phyloP scores from a whole-genome alignment of 2,329 filamentous ascomycete genomes.

The Alternaria tenuissima region DNA sequence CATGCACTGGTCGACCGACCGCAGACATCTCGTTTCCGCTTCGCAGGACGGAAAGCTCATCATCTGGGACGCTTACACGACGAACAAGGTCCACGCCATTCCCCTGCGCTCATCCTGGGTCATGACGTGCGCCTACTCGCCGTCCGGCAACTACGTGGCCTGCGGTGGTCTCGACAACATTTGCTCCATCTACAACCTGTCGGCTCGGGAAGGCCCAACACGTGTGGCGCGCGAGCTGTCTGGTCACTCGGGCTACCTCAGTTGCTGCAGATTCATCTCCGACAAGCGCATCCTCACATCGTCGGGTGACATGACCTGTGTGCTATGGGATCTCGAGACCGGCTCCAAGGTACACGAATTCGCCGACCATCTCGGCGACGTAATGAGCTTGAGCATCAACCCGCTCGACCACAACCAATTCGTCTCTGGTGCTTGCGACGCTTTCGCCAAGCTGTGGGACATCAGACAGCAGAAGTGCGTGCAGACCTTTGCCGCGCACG shows the following conservation, averaged over 20 bases:
- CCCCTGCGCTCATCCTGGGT: conserved; percentile 98
- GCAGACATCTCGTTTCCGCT: conserved; percentile 94
- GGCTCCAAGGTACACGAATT: conserved; percentile 98
- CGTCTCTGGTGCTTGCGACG: conserved; percentile 98
- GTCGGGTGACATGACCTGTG: conserved; percentile 99
- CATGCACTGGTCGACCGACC: conserved; percentile 99
- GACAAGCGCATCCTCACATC: conserved; percentile 97
- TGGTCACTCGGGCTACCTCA: conserved; percentile 95
- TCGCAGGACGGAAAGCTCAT: conserved; percentile 99
- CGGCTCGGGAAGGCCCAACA: conserved; percentile 94
- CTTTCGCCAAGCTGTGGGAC: conserved; percentile 98
- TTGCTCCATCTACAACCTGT: conserved; percentile 99
- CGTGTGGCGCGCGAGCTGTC: conserved; percentile 95
- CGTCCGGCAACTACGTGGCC: conserved; percentile 96
- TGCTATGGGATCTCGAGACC: conserved; percentile 99
- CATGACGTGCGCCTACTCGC: conserved; percentile 99
- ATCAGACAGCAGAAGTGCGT: conserved; percentile 97
- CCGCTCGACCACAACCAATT: conserved; percentile 99
- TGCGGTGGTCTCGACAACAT: conserved; percentile 99
- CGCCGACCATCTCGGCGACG: conserved; percentile 95
- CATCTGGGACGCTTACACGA: conserved; percentile 99
- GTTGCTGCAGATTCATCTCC: conserved; percentile 98
- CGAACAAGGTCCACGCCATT: conserved; percentile 99
- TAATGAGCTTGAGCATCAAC: conserved; percentile 99
- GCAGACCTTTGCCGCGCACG: conserved; percentile 97